Evolutionary conservation across 495 filamentous ascomycete genomes (phyloP), one percentile per base, ranked within the genome.

Genomic region (Aeminium ludgeri): DNA sequence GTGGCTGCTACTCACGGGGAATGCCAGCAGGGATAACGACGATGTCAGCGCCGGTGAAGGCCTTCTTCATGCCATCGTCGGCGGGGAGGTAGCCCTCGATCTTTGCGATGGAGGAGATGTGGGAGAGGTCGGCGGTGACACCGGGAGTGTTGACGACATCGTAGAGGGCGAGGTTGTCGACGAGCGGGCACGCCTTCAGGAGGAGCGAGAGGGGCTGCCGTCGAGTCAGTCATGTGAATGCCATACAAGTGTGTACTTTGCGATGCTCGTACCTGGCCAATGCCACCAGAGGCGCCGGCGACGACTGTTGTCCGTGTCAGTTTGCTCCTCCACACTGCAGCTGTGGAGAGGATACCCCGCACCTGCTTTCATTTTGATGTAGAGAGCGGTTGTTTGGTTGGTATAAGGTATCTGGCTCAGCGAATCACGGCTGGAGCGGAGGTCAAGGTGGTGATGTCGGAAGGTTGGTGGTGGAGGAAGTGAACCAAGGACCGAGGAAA

Each of bases 101-200:
- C 77, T 84, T 86, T 84, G 91, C 89, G 39, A 74, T 71, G 30
- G 85, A 82, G 32, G 89, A 93, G 66, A 97, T 96, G 66, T 97
- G 89, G 38, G 89, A 93, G 38, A 97, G 76, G 58, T 97, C 89
- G 45, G 89, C 76, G 31, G 87, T 76, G 43, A 97, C 89, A 60
- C 89, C 89, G 45, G 86, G 87, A 32, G 86, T 91, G 71, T 95
- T 94, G 60, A 95, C 89, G 45, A 96, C 85, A 87, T 96, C 89
- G 72, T 94, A 97, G 49, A 97, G 78, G 38, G 86, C 68, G 56
- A 97, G 80, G 67, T 95, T 81, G 54, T 86, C 76, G 48, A 96
- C 64, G 47, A 87, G 73, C 28, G 85, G 82, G 40, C 67, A 80
- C 43, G 76, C 70, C 73, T 96, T 97, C 51, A 94, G 65, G 53